Evolutionary conservation across 139 green algal genomes (phyloP).

Genomic region (Penium margaritaceum): DNA sequence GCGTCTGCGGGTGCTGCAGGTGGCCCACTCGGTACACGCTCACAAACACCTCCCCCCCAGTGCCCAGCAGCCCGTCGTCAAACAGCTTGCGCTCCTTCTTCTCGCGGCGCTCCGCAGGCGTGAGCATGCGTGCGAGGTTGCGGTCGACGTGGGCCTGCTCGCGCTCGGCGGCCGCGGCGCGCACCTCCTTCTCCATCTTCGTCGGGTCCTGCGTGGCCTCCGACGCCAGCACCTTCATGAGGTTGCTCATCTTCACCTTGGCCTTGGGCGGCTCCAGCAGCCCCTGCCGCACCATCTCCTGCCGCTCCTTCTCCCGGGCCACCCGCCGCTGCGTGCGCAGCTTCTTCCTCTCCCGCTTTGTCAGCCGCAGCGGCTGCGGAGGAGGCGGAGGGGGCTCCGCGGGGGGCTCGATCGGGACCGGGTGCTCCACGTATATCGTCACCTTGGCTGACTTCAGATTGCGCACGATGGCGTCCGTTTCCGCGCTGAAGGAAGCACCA

Average conservation of each 20-base stretch:
- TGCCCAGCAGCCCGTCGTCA: constrained; percentile 19
- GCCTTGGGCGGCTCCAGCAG: constrained; percentile 87
- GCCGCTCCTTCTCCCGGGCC: constrained; percentile 89
- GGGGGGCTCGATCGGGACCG: constrained; percentile 79
- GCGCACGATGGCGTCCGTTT: neutral
- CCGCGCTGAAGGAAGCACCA: constrained; percentile 3
- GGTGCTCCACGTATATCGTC: constrained; percentile 56
- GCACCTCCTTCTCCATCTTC: constrained; percentile 79
- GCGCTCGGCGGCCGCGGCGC: constrained; percentile 69
- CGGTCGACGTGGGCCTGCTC: constrained; percentile 85
- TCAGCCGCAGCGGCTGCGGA: constrained; percentile 77
- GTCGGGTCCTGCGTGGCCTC: constrained; percentile 83
- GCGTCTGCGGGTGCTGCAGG: constrained; percentile 58
- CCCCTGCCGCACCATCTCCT: constrained; percentile 87
- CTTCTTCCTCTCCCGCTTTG: constrained; percentile 73
- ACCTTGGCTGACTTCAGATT: constrained; percentile 27
- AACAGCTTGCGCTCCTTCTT: constrained; percentile 94
- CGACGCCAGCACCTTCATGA: constrained; percentile 85
- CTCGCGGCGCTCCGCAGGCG: constrained; percentile 74
- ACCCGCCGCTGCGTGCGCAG: constrained; percentile 81
- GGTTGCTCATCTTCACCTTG: constrained; percentile 93
- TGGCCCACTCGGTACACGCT: constrained; percentile 53
- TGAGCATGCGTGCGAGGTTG: constrained; percentile 89
- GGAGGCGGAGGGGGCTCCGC: constrained; percentile 65
- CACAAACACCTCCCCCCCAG: constrained; percentile 27